Evolutionary conservation across 2,329 filamentous ascomycete species (phyloP).

Genomic region (Xylaria sp.): DNA sequence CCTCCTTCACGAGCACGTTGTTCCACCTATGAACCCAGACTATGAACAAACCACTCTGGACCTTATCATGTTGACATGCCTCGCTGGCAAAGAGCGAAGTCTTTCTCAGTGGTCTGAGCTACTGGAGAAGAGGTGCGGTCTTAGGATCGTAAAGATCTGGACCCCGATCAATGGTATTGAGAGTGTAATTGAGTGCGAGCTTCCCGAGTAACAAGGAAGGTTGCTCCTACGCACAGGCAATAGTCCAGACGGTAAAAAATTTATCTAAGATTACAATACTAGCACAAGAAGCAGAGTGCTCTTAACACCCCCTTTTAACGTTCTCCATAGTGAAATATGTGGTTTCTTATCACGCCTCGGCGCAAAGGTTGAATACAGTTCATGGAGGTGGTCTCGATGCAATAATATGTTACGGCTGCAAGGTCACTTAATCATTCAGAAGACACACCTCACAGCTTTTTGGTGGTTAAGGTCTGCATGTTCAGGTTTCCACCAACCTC

Average conservation of each 20-base stretch:
- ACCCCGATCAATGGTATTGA: not conserved
- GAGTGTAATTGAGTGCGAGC: not conserved
- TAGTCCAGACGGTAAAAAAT: not conserved
- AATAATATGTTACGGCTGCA: no score
- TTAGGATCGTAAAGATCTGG: not conserved
- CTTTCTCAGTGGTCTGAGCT: not conserved
- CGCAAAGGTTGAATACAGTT: no score
- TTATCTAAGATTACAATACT: not conserved
- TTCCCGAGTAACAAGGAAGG: not conserved
- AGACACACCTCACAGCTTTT: no score
- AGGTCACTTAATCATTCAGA: no score
- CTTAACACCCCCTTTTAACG: no score
- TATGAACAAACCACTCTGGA: not conserved
- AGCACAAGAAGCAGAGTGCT: not conserved
- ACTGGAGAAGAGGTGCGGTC: not conserved
- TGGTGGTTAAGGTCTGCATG: no score
- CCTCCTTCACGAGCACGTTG: not conserved
- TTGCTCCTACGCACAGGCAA: not conserved
- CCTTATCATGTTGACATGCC: not conserved
- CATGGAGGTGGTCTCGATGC: no score
- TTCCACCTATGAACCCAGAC: not conserved
- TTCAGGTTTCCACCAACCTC: no score
- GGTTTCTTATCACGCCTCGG: no score
- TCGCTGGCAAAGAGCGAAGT: not conserved
- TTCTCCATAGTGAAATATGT: no score